Conservation (phyloP, 1,139 yeast genomes). For the Blastobotrys capitulatus region DNA sequence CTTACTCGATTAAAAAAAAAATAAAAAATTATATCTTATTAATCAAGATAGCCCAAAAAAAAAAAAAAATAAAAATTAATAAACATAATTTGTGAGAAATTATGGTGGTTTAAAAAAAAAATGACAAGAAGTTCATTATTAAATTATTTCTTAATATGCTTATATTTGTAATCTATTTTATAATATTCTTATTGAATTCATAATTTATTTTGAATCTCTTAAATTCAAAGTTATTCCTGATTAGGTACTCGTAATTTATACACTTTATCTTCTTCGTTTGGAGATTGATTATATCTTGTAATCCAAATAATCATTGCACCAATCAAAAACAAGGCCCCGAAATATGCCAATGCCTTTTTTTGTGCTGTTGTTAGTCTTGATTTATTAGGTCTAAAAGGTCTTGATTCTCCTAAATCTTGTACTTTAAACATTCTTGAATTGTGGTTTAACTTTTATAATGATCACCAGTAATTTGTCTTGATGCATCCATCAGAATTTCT, state of each 20-base stretch:
- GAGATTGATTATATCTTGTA: slow-evolving; percentile 1
- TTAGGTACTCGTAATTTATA: slow-evolving; percentile 2
- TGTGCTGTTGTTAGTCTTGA: slow-evolving; percentile 20
- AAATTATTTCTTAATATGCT: too few relatives aligned
- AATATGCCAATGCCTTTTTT: slow-evolving; percentile 19
- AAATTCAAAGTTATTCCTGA: too few relatives aligned
- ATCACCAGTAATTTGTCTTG: too few relatives aligned
- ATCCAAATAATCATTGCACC: slow-evolving; percentile 11
- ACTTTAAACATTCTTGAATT: not conserved
- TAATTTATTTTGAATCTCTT: too few relatives aligned
- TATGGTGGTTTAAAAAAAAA: too few relatives aligned
- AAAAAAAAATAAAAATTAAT: not conserved
- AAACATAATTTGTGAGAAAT: too few relatives aligned
- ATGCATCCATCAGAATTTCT: too few relatives aligned
- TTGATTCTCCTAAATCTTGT: not conserved
- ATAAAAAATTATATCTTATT: not conserved
- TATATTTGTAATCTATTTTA: too few relatives aligned
- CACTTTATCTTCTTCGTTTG: slow-evolving; percentile 4
- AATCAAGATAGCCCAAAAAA: not conserved
- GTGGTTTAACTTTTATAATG: too few relatives aligned
- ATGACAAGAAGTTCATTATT: too few relatives aligned
- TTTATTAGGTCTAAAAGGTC: not conserved
- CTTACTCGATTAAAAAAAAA: not conserved
- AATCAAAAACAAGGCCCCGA: slow-evolving; percentile 15
- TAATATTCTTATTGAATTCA: too few relatives aligned